Conservation (phyloP, 1,139 yeast genomes). For the Lodderomyces beijingensis region DNA sequence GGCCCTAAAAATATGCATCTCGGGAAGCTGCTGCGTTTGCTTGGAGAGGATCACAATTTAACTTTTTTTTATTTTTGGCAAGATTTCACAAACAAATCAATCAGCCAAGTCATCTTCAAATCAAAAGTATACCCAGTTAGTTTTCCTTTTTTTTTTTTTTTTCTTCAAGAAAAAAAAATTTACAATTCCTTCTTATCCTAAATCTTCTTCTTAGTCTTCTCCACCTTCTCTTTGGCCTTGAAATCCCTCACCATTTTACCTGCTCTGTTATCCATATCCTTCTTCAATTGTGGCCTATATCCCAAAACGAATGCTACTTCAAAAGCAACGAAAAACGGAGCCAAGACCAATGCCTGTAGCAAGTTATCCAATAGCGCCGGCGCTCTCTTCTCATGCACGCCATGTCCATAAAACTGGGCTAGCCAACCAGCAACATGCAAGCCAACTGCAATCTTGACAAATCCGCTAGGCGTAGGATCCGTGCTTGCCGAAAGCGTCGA, state of each 20-base stretch:
- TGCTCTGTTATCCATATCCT: conserved; percentile 52
- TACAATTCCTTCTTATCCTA: too few relatives aligned
- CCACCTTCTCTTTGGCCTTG: conserved; percentile 13
- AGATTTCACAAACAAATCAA: too few relatives aligned
- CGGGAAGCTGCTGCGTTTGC: too few relatives aligned
- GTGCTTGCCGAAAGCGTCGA: conserved; percentile 14
- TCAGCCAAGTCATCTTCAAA: too few relatives aligned
- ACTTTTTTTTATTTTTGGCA: too few relatives aligned
- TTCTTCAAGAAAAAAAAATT: too few relatives aligned
- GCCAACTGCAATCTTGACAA: conserved; percentile 26
- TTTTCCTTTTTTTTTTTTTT: too few relatives aligned
- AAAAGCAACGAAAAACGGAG: conserved; percentile 84
- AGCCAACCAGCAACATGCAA: conserved; percentile 64
- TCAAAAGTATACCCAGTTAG: too few relatives aligned
- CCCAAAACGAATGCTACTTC: conserved; percentile 73
- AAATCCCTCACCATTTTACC: conserved; percentile 28
- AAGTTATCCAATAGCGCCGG: conserved; percentile 86
- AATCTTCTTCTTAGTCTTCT: neutral
- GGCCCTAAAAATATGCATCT: too few relatives aligned
- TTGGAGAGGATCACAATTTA: too few relatives aligned
- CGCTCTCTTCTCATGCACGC: conserved; percentile 70
- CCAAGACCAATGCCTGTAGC: conserved; percentile 80
- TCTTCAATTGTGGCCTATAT: conserved; percentile 48
- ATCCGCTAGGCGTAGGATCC: conserved; percentile 20
- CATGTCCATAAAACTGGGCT: conserved; percentile 89